Base-by-base conservation (phyloP, 2,329 filamentous ascomycete genomes). In the Talaromyces sp. region DNA sequence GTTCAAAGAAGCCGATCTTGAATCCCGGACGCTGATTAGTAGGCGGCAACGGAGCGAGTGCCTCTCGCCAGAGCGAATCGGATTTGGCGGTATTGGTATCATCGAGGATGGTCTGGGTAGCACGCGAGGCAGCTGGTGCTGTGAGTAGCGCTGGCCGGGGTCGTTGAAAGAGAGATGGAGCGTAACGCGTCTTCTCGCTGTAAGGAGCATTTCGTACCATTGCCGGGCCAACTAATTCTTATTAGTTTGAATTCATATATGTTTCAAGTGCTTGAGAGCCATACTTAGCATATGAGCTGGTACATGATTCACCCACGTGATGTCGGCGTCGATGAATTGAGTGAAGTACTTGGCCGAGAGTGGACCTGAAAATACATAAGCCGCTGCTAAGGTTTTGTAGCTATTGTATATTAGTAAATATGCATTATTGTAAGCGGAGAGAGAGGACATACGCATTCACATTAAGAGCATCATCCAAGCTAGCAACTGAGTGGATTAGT, bases 231-330 rank as follows among this genome's bases (percentile, higher is more conserved):
- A 68, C 64, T 65, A 32, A 2, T 24, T 7, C 4, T 22, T 6
- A 3, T 48, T 40, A 50, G 43, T 17, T 24, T 13, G 42, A n/a
- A 44, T 40, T 14, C 24, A 44, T 35, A 13, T 22, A 6, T 13
- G 20, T 30, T 4, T 41, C 6, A 19, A 24, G 8, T 29, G 44
- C 10, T 16, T n/a, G 14, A 27, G 20, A 43, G 33, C 68, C 48
- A 66, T 66, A 65, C 77, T 61, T 3, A 87, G 76, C 2, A 87
- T 70, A 30, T 81, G 75, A 2, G 71, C 56, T 0, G 84, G 84
- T 6, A 87, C 75, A 47, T 84, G 79, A 64, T 87, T 87, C 50
- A 83, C 70, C 62, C 80, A 82, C 0, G 80, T 78, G 0, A 78
- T 64, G 11, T 78, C 70, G 2, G 82, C 73, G 8, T 74, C 62